Conservation (phyloP, 441 rosid species). For the Syzygium syzygioides region DNA sequence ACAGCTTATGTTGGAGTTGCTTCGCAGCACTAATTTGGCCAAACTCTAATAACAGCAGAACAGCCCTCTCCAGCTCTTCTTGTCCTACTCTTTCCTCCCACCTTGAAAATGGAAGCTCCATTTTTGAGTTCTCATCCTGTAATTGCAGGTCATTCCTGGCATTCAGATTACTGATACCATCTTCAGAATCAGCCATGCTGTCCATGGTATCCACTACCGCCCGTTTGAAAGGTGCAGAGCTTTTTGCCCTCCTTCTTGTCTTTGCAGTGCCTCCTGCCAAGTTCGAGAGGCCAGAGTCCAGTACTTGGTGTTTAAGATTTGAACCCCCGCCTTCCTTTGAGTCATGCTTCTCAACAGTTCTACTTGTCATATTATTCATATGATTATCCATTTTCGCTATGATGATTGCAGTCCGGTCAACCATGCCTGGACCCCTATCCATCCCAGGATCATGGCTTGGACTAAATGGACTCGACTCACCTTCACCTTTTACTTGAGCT, state of each 20-base stretch:
- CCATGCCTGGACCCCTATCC: slow-evolving; percentile 59
- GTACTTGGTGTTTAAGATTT: slow-evolving; percentile 50
- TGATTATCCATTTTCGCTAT: slow-evolving; percentile 94
- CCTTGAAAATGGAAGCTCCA: slow-evolving; percentile 75
- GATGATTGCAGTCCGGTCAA: slow-evolving; percentile 78
- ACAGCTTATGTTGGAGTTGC: slow-evolving; percentile 92
- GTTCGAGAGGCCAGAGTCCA: slow-evolving; percentile 42
- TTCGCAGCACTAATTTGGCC: slow-evolving; percentile 96
- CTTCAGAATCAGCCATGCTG: slow-evolving; percentile 55
- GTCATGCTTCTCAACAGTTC: slow-evolving; percentile 61
- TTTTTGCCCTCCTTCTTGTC: slow-evolving; percentile 83
- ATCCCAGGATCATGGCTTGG: slow-evolving; percentile 33
- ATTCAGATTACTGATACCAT: slow-evolving; percentile 32
- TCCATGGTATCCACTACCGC: slow-evolving; percentile 53
- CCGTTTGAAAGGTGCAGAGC: slow-evolving; percentile 54
- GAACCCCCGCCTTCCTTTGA: slow-evolving; percentile 38
- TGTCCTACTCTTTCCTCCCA: slow-evolving; percentile 97
- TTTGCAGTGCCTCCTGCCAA: slow-evolving; percentile 43
- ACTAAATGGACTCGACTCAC: slow-evolving; percentile 43
- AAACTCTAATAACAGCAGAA: slow-evolving; percentile 87
- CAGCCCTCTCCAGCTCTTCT: slow-evolving; percentile 92
- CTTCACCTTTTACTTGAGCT: slow-evolving; percentile 72
- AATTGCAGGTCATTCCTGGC: slow-evolving; percentile 53
- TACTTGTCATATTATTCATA: slow-evolving; percentile 61
- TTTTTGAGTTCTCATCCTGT: slow-evolving; percentile 59